These are phyloP conservation scores for Terana coerulea DNA, from an alignment of 768 basidiomycete species.

Conservation along the genomic window DNA sequence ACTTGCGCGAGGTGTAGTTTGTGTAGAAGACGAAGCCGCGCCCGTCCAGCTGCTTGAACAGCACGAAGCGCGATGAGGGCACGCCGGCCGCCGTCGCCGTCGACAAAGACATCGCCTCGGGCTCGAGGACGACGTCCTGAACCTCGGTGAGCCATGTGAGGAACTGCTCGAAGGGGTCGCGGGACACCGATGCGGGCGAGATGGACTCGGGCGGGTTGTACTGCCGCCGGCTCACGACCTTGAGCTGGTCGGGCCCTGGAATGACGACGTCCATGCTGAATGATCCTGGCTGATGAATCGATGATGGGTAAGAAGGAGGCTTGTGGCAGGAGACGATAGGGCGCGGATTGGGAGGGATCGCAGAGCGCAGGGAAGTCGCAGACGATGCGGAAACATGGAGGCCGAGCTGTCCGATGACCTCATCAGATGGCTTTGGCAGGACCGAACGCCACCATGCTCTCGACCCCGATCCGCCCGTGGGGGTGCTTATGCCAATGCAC, in stretches of 20 bases:
- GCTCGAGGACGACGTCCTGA: constrained; percentile 65
- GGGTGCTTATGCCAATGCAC: too few relatives aligned
- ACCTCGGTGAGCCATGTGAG: constrained; percentile 79
- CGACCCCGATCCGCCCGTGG: too few relatives aligned
- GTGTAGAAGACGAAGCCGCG: constrained; percentile 96
- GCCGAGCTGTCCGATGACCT: background rate
- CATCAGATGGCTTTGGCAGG: background rate
- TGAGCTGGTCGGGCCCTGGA: constrained; percentile 49
- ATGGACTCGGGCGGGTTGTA: constrained; percentile 68
- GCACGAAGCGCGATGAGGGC: constrained; percentile 85
- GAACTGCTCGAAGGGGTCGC: constrained; percentile 83
- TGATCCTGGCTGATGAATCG: too few relatives aligned
- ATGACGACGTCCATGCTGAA: constrained; percentile 40
- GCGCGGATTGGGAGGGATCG: background rate
- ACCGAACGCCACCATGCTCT: constrained; percentile 1
- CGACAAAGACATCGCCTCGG: constrained; percentile 86
- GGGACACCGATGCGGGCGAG: constrained; percentile 54
- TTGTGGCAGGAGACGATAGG: background rate
- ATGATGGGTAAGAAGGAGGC: background rate
- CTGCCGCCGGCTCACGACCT: constrained; percentile 72
- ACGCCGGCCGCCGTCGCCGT: constrained; percentile 69
- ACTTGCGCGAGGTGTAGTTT: constrained; percentile 94
- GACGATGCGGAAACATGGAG: background rate
- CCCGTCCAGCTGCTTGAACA: constrained; percentile 86
- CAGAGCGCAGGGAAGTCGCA: background rate